Evolutionary conservation across 371 early-diverging fungal species (phyloP).

Genomic region (Actinomortierella wolfii): DNA sequence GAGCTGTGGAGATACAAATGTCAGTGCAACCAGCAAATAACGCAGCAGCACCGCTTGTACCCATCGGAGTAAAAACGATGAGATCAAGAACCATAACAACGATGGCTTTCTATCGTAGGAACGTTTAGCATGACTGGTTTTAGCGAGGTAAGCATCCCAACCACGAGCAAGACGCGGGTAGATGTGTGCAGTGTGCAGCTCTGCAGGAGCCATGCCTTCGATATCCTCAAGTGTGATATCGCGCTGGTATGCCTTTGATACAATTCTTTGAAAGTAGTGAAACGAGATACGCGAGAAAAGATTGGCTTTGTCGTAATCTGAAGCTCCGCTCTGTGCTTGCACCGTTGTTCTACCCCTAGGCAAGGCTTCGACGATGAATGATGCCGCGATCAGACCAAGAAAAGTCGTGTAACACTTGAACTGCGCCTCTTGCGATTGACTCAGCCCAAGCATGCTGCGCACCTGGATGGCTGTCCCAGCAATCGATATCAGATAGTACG

Average conservation of each 20-base stretch:
- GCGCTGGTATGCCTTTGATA: conserved; percentile 16
- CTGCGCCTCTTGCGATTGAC: no score
- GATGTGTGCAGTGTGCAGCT: conserved; percentile 3
- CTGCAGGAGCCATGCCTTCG: conserved; percentile 5
- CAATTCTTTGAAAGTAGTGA: conserved; percentile 22
- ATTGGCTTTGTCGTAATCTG: conserved; percentile 34
- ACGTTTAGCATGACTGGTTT: no score
- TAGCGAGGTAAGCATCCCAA: no score
- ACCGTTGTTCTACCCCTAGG: conserved; percentile 21
- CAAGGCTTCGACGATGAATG: conserved; percentile 22
- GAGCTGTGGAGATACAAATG: conserved; percentile 16
- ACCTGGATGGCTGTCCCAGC: conserved; percentile 8
- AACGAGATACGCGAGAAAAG: conserved; percentile 33
- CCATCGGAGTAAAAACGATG: no score
- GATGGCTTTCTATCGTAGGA: no score
- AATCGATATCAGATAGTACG: conserved; percentile 11
- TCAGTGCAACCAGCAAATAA: no score
- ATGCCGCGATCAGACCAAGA: neutral
- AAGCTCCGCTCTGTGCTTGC: conserved; percentile 9
- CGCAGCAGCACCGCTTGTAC: no score
- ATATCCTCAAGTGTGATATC: conserved; percentile 17
- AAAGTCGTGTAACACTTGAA: no score
- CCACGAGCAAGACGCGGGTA: neutral
- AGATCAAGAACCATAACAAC: no score
- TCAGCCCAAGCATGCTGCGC: no score